Evolutionary conservation across 2,329 filamentous ascomycete species (phyloP).

Genomic region (Beauveria sp.): DNA sequence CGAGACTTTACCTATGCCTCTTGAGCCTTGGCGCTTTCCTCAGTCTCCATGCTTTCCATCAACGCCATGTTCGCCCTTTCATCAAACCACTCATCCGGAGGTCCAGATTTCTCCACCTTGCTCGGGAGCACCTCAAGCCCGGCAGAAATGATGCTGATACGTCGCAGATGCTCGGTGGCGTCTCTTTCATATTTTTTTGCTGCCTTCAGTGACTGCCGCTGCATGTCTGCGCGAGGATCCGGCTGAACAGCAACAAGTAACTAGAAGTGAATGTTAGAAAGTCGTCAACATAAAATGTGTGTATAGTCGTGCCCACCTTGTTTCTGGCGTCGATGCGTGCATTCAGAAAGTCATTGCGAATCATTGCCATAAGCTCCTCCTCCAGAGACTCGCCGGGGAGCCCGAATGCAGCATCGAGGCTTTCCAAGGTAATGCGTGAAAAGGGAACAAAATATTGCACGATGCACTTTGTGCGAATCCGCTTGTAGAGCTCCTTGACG

Average conservation of each 20-base stretch:
- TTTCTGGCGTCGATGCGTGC: constrained; percentile 82
- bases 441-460: constrained; percentile 89
- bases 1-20: neutral
- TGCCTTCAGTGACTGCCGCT: constrained; percentile 59
- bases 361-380: constrained; percentile 70
- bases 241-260: constrained; percentile 65
- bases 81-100: constrained; percentile 28
- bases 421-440: constrained; percentile 73
- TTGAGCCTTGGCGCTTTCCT: neutral
- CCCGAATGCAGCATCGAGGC: constrained; percentile 70
- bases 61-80: constrained; percentile 14
- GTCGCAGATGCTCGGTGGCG: constrained; percentile 66
- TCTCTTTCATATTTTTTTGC: constrained; percentile 67
- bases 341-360: constrained; percentile 61
- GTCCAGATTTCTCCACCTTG: constrained; percentile 16
- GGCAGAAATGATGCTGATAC: constrained; percentile 67
- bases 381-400: constrained; percentile 56
- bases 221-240: constrained; percentile 61
- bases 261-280: constrained; percentile 27
- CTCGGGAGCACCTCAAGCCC: constrained; percentile 56
- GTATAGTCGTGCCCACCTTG: constrained; percentile 38
- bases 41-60: constrained; percentile 1
- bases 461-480: constrained; percentile 84
- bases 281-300: constrained; percentile 1
- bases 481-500: constrained; percentile 59